phyloP scores from a whole-genome alignment of 768 basidiomycete genomes.

The Paxillus ammoniavirescens region DNA sequence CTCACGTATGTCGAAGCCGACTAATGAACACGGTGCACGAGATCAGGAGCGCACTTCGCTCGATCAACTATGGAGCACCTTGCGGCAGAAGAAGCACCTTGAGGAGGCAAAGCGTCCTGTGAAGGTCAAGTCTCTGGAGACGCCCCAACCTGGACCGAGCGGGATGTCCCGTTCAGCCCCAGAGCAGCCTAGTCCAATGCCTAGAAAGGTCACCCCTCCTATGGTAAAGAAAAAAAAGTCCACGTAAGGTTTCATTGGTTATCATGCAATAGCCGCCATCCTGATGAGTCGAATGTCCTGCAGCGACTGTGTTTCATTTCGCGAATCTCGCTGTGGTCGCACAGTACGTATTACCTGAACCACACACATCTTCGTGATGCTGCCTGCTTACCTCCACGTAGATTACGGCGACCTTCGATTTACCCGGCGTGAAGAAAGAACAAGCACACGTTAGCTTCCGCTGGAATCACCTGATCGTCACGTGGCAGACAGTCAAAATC shows the following conservation, averaged over 20 bases:
- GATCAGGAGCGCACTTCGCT: slow-evolving; percentile 36
- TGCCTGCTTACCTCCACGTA: slow-evolving; percentile 30
- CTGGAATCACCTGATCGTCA: slow-evolving; percentile 56
- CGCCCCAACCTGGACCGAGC: slow-evolving; percentile 21
- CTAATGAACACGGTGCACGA: slow-evolving; percentile 10
- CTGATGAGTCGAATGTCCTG: slow-evolving; percentile 17
- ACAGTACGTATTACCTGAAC: slow-evolving; percentile 34
- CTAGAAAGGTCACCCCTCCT: slow-evolving; percentile 33
- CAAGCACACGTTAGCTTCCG: slow-evolving; percentile 77
- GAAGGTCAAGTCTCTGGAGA: slow-evolving; percentile 68
- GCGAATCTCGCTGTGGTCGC: slow-evolving; percentile 68
- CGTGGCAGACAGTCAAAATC: slow-evolving; percentile 61
- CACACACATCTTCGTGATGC: slow-evolving; percentile 13
- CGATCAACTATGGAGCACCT: slow-evolving; percentile 63
- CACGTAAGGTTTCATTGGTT: slow-evolving; percentile 46
- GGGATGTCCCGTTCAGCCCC: slow-evolving; percentile 20
- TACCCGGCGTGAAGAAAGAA: slow-evolving; percentile 67
- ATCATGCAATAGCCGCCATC: slow-evolving; percentile 6
- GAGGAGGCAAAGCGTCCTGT: slow-evolving; percentile 66
- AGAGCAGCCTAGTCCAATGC: slow-evolving; percentile 20
- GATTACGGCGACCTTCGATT: slow-evolving; percentile 68
- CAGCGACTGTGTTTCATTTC: slow-evolving; percentile 57
- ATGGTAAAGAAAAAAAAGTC: slow-evolving; percentile 60
- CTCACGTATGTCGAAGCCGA: slow-evolving; percentile 16
- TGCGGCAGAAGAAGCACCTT: slow-evolving; percentile 63